A percentile compares a stretch with the other conserved stretches of the same genome.
Evolutionary conservation across 441 rosid species (phyloP).

Genomic region (Hypseocharis bilobata): DNA sequence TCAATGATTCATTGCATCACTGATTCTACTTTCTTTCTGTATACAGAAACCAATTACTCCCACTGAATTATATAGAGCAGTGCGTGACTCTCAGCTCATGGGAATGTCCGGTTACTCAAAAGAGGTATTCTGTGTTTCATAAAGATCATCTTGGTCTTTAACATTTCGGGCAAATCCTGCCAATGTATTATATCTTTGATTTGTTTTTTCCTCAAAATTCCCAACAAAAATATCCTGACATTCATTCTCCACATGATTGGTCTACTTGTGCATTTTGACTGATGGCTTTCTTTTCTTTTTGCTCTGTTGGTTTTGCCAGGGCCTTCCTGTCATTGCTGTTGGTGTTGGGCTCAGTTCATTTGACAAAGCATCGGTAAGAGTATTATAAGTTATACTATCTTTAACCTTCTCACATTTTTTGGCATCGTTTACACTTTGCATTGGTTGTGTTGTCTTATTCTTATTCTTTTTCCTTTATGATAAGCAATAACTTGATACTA

Average conservation of each 20-base stretch:
- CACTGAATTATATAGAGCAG: constrained; percentile 46
- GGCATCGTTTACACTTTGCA: not conserved
- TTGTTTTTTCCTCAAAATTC: not conserved
- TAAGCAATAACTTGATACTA: no score
- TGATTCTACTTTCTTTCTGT: constrained; percentile 9
- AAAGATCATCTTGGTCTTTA: constrained; percentile 2
- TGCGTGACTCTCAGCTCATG: constrained; percentile 57
- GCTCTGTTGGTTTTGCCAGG: constrained; percentile 27
- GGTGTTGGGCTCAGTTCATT: constrained; percentile 68
- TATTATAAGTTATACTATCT: not conserved
- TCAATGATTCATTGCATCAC: not conserved
- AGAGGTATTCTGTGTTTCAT: constrained; percentile 34
- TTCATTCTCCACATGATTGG: constrained; percentile 3
- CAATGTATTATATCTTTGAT: not conserved
- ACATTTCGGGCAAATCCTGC: not conserved
- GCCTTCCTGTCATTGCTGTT: constrained; percentile 58
- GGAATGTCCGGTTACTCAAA: constrained; percentile 59
- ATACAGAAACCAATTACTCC: constrained; percentile 59
- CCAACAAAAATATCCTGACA: not conserved
- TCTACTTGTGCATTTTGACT: not conserved
- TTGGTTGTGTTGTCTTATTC: not conserved
- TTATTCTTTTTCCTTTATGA: not conserved
- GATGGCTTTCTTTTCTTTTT: not conserved
- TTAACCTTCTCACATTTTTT: not conserved
- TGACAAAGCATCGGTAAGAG: constrained; percentile 48